Conservation (phyloP, 2,329 filamentous ascomycete species). For the Emmonsiellopsis sp. region DNA sequence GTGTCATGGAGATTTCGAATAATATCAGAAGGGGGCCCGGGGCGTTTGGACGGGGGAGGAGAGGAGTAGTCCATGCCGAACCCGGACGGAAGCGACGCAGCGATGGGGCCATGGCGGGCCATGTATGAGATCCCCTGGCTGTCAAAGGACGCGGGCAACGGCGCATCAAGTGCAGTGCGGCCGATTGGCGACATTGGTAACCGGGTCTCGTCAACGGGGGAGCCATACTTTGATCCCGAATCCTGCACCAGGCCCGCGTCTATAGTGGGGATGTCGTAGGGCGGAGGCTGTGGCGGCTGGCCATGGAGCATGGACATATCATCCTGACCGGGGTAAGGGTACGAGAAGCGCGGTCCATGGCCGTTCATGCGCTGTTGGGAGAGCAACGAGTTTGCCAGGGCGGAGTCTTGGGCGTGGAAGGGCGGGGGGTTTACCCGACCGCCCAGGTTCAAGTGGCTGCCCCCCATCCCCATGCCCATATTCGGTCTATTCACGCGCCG, state of each 20-base stretch:
- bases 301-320: constrained; percentile 33
- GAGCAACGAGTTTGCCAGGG: constrained; percentile 64
- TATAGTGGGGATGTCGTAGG: constrained; percentile 46
- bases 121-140: constrained; percentile 91
- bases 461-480: constrained; percentile 37
- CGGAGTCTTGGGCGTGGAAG: constrained; percentile 57
- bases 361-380: constrained; percentile 49
- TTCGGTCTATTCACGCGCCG: constrained; percentile 73
- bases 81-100: constrained; percentile 83
- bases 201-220: constrained; percentile 69
- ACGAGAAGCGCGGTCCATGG: constrained; percentile 36
- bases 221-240: constrained; percentile 62
- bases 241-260: constrained; percentile 51
- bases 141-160: constrained; percentile 88
- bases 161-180: constrained; percentile 79
- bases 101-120: constrained; percentile 80
- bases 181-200: constrained; percentile 69
- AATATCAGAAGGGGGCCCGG: constrained; percentile 55
- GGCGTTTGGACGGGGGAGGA: constrained; percentile 62
- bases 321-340: constrained; percentile 33
- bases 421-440: constrained; percentile 58
- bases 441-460: constrained; percentile 50
- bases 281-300: constrained; percentile 30
- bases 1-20: constrained; percentile 54
- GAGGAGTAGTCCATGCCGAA: constrained; percentile 68